These are phyloP conservation scores for Ogataea corticis DNA, from an alignment of 805 yeast genomes.

Conservation along the genomic window DNA sequence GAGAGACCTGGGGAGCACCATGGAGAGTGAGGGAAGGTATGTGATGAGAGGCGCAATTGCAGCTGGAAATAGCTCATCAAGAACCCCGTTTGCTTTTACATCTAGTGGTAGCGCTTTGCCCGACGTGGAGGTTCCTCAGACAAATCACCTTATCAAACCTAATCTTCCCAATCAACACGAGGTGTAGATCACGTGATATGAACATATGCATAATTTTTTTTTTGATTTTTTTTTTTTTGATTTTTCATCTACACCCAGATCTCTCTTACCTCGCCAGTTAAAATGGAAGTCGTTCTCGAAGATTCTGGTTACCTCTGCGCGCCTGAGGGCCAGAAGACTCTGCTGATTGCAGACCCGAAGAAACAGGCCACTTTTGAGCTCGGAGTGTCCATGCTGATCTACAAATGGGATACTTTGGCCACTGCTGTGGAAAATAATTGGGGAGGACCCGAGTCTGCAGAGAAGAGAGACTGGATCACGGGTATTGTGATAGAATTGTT, in stretches of 20 bases:
- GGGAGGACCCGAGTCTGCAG: slow-evolving; percentile 94
- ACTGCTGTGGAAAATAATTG: slow-evolving; percentile 90
- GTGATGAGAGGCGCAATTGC: too few species aligned
- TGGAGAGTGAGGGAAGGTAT: too few species aligned
- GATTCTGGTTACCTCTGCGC: slow-evolving; percentile 36
- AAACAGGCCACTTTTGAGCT: slow-evolving; percentile 87
- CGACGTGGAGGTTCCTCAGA: too few species aligned
- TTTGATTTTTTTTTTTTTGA: not conserved
- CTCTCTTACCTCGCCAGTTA: not conserved
- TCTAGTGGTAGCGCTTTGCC: too few species aligned
- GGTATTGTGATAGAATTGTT: slow-evolving; percentile 82
- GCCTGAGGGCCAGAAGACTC: slow-evolving; percentile 21
- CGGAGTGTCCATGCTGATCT: slow-evolving; percentile 89
- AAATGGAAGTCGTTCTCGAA: slow-evolving; percentile 31
- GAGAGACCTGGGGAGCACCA: too few species aligned
- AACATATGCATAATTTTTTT: not conserved
- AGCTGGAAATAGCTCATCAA: too few species aligned
- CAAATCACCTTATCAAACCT: too few species aligned
- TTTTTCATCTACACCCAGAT: not conserved
- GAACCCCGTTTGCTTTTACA: too few species aligned
- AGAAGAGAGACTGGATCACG: slow-evolving; percentile 93
- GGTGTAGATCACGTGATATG: slow-evolving; percentile 1
- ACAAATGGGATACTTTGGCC: slow-evolving; percentile 83
- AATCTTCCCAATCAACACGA: too few species aligned
- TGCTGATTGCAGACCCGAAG: slow-evolving; percentile 47